Percentiles rank a stretch among this genome's conserved stretches.
Conservation (phyloP, 2,329 filamentous ascomycete species). For the Ophiostoma ulmi region DNA sequence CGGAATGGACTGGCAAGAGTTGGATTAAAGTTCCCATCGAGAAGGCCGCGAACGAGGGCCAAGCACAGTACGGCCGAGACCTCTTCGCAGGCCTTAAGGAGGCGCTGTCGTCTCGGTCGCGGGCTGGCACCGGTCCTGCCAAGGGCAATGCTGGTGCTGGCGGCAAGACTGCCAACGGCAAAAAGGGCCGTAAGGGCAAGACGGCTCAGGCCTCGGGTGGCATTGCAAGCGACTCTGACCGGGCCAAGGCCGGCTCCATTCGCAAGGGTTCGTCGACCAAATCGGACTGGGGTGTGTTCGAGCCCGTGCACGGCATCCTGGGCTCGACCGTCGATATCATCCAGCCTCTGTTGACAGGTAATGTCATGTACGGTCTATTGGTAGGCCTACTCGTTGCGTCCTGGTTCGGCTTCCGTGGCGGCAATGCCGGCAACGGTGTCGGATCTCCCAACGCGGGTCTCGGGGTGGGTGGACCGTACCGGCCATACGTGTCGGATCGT, state of each 20-base stretch:
- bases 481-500: neutral
- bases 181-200: conserved; percentile 46
- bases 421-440: conserved; percentile 37
- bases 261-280: conserved; percentile 39
- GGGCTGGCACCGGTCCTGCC: conserved; percentile 41
- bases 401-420: conserved; percentile 59
- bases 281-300: conserved; percentile 71
- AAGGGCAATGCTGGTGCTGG: conserved; percentile 32
- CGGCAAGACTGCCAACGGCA: conserved; percentile 2
- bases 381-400: conserved; percentile 67
- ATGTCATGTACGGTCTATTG: conserved; percentile 70
- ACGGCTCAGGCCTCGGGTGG: conserved; percentile 39
- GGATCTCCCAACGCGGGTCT: conserved; percentile 36
- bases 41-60: conserved; percentile 88
- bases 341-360: conserved; percentile 66
- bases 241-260: conserved; percentile 23
- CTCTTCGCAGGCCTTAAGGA: conserved; percentile 68
- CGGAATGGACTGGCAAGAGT: conserved; percentile 97
- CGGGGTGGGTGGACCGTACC: neutral
- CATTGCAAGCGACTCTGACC: conserved; percentile 36
- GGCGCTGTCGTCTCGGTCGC: conserved; percentile 62
- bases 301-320: conserved; percentile 66
- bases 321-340: conserved; percentile 66
- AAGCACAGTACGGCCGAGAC: conserved; percentile 75
- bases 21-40: conserved; percentile 97